A percentile compares a stretch with the other conserved stretches of the same genome.
These are phyloP conservation scores for Cladosporium cucumerinum DNA, from an alignment of 2,329 filamentous ascomycete species.

Conservation along the genomic window DNA sequence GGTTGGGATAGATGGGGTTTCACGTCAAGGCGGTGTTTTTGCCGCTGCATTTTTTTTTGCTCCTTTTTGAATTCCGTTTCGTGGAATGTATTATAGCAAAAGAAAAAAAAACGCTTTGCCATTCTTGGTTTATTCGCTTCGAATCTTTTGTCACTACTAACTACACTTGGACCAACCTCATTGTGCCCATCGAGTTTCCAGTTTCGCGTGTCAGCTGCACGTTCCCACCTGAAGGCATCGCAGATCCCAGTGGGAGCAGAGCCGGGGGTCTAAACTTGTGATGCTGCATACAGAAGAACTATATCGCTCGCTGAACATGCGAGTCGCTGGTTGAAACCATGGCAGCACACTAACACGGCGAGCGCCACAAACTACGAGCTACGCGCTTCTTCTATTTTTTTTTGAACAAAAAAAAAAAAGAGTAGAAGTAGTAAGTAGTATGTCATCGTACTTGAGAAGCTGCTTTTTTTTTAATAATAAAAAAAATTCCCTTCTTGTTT, in stretches of 20 bases:
- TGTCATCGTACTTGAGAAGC: too few relatives aligned
- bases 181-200: too few relatives aligned
- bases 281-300: background rate
- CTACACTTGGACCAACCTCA: too few relatives aligned
- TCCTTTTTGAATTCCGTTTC: too few relatives aligned
- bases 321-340: background rate
- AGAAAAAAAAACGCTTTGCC: background rate
- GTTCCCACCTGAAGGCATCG: background rate
- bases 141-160: too few relatives aligned
- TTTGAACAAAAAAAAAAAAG: too few relatives aligned
- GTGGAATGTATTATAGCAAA: background rate
- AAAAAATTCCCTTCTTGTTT: background rate
- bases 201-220: background rate
- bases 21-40: background rate
- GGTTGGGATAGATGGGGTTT: background rate
- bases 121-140: too few relatives aligned
- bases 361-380: background rate
- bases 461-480: too few relatives aligned
- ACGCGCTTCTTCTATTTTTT: background rate
- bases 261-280: background rate
- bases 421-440: too few relatives aligned
- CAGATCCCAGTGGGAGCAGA: background rate
- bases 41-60: background rate
- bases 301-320: background rate
- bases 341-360: background rate